These are phyloP conservation scores for Peronospora farinosa DNA, from an alignment of 352 stramenopile genomes.

Conservation along the genomic window DNA sequence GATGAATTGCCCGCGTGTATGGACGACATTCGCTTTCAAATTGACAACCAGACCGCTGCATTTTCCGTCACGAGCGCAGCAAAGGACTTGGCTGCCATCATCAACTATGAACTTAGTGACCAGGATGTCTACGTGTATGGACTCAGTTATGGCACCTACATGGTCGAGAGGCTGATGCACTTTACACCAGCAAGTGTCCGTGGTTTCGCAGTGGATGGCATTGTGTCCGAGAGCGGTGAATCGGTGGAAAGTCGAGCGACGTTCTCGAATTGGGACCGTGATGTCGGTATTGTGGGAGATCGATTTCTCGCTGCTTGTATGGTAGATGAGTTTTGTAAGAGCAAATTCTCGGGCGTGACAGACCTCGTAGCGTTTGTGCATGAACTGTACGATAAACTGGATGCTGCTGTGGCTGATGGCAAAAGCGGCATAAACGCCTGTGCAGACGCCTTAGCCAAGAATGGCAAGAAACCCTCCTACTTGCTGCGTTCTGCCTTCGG, in stretches of 20 bases:
- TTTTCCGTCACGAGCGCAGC: conserved; percentile 72
- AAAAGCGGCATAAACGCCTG: conserved; percentile 39
- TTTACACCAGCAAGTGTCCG: conserved; percentile 39
- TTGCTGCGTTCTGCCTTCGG: conserved; percentile 58
- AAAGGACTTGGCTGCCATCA: conserved; percentile 54
- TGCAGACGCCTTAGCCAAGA: conserved; percentile 38
- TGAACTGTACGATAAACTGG: conserved; percentile 47
- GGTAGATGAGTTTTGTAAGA: conserved; percentile 51
- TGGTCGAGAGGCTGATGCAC: conserved; percentile 58
- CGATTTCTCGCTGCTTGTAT: conserved; percentile 54
- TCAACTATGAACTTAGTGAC: conserved; percentile 38
- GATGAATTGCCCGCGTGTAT: conserved; percentile 62
- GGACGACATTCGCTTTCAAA: conserved; percentile 61
- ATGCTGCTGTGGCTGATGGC: conserved; percentile 35
- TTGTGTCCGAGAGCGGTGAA: conserved; percentile 51
- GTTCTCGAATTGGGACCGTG: conserved; percentile 78
- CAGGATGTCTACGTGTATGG: conserved; percentile 67
- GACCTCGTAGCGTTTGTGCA: conserved; percentile 46
- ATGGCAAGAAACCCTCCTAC: conserved; percentile 51
- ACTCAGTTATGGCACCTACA: conserved; percentile 72
- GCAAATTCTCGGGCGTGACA: conserved; percentile 49
- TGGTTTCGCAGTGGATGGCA: conserved; percentile 56
- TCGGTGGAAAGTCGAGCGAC: conserved; percentile 52
- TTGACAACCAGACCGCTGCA: conserved; percentile 61
- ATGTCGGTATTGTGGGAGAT: conserved; percentile 53